Evolutionary conservation across 345 rosid genomes (phyloP).

Genomic region (Fremontodendron californicum): DNA sequence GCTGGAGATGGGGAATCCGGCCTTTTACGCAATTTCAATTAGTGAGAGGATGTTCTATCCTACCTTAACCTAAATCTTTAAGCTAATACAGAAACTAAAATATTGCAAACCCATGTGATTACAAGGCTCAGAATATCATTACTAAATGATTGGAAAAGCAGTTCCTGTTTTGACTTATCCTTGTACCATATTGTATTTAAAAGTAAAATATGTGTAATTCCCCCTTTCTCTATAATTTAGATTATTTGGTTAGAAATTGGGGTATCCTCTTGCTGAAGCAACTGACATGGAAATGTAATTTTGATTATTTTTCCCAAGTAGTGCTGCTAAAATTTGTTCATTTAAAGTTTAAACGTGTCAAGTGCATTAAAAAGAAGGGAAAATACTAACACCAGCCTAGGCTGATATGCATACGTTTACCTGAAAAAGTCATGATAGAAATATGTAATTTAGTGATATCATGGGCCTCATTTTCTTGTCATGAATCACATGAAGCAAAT

Average conservation of each 20-base stretch:
- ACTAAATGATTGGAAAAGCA: constrained; percentile 12
- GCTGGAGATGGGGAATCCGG: constrained; percentile 9
- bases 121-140: constrained; percentile 21
- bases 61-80: constrained; percentile 42
- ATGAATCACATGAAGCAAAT: constrained; percentile 2
- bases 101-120: constrained; percentile 30
- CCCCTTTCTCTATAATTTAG: neutral
- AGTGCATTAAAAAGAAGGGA: too few species aligned
- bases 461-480: constrained; percentile 2
- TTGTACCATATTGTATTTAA: neutral
- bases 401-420: constrained; percentile 7
- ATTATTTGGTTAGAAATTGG: constrained; percentile 4
- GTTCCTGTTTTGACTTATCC: constrained; percentile 18
- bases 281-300: neutral
- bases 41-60: constrained; percentile 33
- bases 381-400: neutral
- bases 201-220: neutral
- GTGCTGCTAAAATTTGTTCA: neutral
- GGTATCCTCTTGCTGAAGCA: constrained; percentile 8
- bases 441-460: neutral
- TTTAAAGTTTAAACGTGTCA: neutral
- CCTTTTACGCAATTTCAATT: constrained; percentile 22
- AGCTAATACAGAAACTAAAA: constrained; percentile 2
- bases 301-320: too few species aligned
- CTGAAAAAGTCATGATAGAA: constrained; percentile 1